Conservation (phyloP, 306 rosid species). For the Argentina anserina region DNA sequence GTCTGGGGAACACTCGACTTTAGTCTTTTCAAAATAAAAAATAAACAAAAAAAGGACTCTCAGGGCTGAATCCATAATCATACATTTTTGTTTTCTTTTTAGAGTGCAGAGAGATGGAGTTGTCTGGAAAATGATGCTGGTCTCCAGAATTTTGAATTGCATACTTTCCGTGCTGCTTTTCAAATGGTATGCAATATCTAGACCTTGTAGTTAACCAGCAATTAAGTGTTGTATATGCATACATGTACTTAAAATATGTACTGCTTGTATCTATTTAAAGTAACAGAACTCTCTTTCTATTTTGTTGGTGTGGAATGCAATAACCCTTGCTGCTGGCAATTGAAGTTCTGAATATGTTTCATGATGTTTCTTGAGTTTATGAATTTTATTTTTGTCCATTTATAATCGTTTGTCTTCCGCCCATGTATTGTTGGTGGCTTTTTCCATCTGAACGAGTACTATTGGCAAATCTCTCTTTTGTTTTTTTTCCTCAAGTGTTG, state of each 20-base stretch:
- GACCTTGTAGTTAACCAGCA: not conserved
- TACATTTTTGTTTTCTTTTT: slow-evolving; percentile 26
- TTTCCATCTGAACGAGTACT: not conserved
- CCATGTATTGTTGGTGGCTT: not conserved
- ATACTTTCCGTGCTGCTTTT: slow-evolving; percentile 86
- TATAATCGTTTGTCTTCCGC: not conserved
- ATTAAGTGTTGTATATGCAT: not conserved
- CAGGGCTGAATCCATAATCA: slow-evolving; percentile 8
- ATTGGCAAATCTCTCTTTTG: too few species aligned
- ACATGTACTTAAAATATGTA: not conserved
- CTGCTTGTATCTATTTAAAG: not conserved
- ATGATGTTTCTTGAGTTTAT: not conserved
- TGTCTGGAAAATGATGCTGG: slow-evolving; percentile 62
- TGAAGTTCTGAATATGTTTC: not conserved
- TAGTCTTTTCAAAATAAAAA: too few species aligned
- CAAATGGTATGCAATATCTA: slow-evolving; percentile 60
- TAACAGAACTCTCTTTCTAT: not conserved
- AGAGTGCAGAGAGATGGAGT: slow-evolving; percentile 99
- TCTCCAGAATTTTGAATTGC: slow-evolving; percentile 81
- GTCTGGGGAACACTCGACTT: too few species aligned
- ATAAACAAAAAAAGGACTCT: not conserved
- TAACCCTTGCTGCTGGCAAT: not conserved
- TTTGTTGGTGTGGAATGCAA: slow-evolving; percentile 35
- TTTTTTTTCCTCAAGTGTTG: too few species aligned
- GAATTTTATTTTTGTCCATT: not conserved